Evolutionary conservation across 1,139 yeast species (phyloP).

Genomic region (Pneumocystis murina): DNA sequence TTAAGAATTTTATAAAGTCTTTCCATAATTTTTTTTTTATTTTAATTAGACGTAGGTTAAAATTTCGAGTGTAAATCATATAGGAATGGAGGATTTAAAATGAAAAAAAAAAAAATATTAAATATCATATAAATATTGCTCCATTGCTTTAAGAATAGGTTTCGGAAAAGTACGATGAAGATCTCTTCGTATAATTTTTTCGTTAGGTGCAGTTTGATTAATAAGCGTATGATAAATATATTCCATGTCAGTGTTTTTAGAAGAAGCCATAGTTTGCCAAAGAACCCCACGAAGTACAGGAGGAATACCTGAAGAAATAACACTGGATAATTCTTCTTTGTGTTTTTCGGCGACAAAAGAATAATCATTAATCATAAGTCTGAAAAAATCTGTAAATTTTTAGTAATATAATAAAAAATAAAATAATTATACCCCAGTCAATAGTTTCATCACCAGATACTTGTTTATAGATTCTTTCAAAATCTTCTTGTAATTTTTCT

Average conservation of each 20-base stretch:
- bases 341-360: conserved; percentile 46
- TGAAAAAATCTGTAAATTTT: conserved; percentile 41
- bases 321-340: conserved; percentile 43
- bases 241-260: conserved; percentile 59
- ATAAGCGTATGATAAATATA: conserved; percentile 46
- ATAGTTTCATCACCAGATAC: neutral
- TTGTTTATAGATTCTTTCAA: neutral
- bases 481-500: neutral
- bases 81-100: neutral
- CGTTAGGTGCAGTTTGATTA: conserved; percentile 46
- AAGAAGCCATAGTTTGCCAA: conserved; percentile 82
- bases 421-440: neutral
- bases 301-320: conserved; percentile 68
- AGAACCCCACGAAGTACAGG: conserved; percentile 70
- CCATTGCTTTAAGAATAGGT: neutral
- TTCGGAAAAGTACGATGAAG: conserved; percentile 45
- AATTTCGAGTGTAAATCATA: neutral
- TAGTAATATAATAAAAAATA: neutral
- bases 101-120: neutral
- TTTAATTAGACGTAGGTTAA: neutral
- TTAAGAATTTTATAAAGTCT: conserved; percentile 37
- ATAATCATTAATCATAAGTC: conserved; percentile 61
- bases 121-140: neutral
- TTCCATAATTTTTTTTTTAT: conserved; percentile 2
- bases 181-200: conserved; percentile 66